Evolutionary conservation across 257 asterid species (phyloP).

Genomic region (Solanum corneliomulleri): DNA sequence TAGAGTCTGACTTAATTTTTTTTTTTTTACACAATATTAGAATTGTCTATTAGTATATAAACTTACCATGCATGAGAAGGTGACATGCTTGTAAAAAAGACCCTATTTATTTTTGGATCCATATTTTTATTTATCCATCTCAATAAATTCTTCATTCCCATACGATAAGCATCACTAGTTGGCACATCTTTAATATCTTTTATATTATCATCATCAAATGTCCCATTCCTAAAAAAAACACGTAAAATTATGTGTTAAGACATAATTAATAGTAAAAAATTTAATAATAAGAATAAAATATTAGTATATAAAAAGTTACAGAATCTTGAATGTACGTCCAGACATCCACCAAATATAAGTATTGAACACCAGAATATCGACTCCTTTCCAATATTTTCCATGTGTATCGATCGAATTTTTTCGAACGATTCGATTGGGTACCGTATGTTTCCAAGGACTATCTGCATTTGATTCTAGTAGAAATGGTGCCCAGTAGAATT

Average conservation of each 20-base stretch:
- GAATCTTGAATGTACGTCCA: conserved; percentile 32
- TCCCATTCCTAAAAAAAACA: neutral
- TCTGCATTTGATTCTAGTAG: conserved; percentile 85
- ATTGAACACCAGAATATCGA: conserved; percentile 68
- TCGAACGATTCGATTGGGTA: conserved; percentile 33
- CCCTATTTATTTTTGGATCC: neutral
- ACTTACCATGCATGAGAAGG: conserved; percentile 3
- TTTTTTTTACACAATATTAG: no score
- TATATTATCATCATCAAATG: neutral
- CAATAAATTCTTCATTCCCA: neutral
- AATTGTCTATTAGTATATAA: neutral
- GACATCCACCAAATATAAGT: conserved; percentile 81
- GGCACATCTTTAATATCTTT: neutral
- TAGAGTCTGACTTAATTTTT: no score
- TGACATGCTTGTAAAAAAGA: conserved; percentile 3
- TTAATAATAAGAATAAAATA: neutral
- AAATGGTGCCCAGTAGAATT: conserved; percentile 87
- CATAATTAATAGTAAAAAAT: neutral
- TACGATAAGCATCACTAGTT: neutral
- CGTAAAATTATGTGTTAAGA: neutral
- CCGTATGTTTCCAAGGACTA: conserved; percentile 41
- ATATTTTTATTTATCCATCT: neutral
- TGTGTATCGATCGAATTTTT: conserved; percentile 49
- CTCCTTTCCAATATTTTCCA: conserved; percentile 61
- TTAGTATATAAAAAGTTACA: conserved; percentile 17